Base-by-base conservation (phyloP, 1,284 basidiomycete species). In the Trichosporon faecale region DNA sequence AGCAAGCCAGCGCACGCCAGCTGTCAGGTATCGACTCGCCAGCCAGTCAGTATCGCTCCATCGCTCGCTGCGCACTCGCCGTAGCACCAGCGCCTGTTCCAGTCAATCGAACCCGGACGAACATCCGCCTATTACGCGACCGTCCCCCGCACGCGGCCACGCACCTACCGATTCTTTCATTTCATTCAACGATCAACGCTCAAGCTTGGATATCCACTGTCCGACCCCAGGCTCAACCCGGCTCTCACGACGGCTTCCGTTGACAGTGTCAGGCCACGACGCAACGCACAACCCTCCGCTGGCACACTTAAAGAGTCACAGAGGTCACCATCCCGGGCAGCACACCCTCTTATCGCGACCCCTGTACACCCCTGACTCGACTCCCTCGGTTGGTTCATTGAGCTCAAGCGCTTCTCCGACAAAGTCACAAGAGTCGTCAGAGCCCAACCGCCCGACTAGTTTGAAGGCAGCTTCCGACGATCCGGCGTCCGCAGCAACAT, bases 361-460 rank as follows among this genome's bases (percentile, higher is more conserved):
- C 57, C 57, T 61, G 57, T 61, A 8, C 3, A 61, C 57, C 57
- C 57, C 57, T 61, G 57, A 61, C 29, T 11, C 57, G 23, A 18
- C 57, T 31, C 57, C 57, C 57, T 61, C 57, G 57, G 57, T 61
- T 61, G 57, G 57, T 33, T 11, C 29, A n/a, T 21, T n/a, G 16
- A 61, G 57, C 29, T 61, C 57, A n/a, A 61, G 57, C 52, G 57
- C 57, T n/a, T 16, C 12, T 61, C 57, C 57, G 29, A n/a, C 57
- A 14, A 31, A 61, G 27, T 29, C 57, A 31, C 57, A 9, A 61
- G 27, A 31, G 18, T 31, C 29, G 18, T 8, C 29, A 61, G 57
- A 31, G 27, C 12, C 57, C 27, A 29, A 61, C 27, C 11, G 27
- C 8, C 25, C 52, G 27, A 57, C 52, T 57, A 44, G 40, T 44